Base-by-base conservation (phyloP, 1,139 yeast species). In the Suhomyces chickasaworum region DNA sequence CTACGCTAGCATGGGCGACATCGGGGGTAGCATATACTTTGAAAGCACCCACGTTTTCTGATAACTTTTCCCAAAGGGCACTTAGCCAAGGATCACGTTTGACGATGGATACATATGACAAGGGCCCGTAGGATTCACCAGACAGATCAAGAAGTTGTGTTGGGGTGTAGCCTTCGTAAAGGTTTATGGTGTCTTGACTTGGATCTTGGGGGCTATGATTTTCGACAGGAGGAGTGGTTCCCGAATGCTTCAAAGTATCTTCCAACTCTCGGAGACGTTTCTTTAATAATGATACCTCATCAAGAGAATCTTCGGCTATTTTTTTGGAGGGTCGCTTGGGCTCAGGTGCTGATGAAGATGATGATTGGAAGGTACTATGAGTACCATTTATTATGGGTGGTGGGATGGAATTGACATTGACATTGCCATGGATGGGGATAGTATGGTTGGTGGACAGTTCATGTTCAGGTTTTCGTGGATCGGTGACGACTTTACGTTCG, bases 141-240 rank as follows among this genome's bases (percentile, higher is more conserved):
- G 60, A 48, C 31, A 54, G 45, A 7, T 55, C 52, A 2, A 56
- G 60, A 36, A 56, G 56, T 30, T 61, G 58, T 2, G 64, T 45
- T 0, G 73, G 60, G 12, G 65, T 53, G 50, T 62, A 66, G 3
- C 65, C 69, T n/a, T 61, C 63, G 48, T 64, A 70, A 41, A 71
- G 66, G 47, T 68, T 70, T 27, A 71, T 63, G 1, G 56, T 49
- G 9, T 59, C 61, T 31, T 42, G 47, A 8, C 37, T 41, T 8
- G 25, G 35, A 9, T 20, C 33, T 8, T 10, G 5, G 3, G 42
- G 47, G 35, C 18, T 20, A 22, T 25, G 21, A 10, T n/a, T 7
- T n/a, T 20, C 27, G 18, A 17, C 15, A 12, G 32, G 33, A 15
- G 44, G 25, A 34, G 36, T n/a, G 27, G n/a, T 27, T 9, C 34